phyloP scores from a whole-genome alignment of 2,329 filamentous ascomycete genomes.

The Didymella pomorum region DNA sequence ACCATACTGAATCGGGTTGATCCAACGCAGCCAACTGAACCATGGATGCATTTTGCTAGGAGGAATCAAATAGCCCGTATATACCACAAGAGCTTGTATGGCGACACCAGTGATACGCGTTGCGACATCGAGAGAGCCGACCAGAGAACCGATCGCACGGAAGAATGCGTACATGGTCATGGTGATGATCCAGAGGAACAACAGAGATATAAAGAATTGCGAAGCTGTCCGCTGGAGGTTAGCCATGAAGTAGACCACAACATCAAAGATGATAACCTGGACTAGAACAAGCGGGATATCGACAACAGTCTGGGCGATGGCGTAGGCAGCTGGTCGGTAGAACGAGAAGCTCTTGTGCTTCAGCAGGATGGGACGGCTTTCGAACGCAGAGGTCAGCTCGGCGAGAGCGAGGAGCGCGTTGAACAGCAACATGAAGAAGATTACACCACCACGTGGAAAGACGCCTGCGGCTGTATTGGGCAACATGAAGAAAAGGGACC shows the following conservation, averaged over 20 bases:
- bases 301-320: slow-evolving; percentile 64
- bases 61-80: slow-evolving; percentile 52
- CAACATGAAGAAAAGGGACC: slow-evolving; percentile 62
- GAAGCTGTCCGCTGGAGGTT: slow-evolving; percentile 64
- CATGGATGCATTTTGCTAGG: slow-evolving; percentile 52
- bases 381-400: slow-evolving; percentile 68
- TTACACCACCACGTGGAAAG: slow-evolving; percentile 67
- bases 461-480: slow-evolving; percentile 62
- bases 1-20: slow-evolving; percentile 70
- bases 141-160: slow-evolving; percentile 48
- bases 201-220: slow-evolving; percentile 68
- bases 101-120: slow-evolving; percentile 53
- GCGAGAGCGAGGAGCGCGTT: slow-evolving; percentile 68
- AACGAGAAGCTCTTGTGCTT: slow-evolving; percentile 77
- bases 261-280: slow-evolving; percentile 66
- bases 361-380: slow-evolving; percentile 69
- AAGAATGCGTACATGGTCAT: slow-evolving; percentile 57
- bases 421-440: slow-evolving; percentile 70
- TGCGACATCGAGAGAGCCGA: slow-evolving; percentile 48
- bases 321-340: slow-evolving; percentile 68
- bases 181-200: slow-evolving; percentile 67
- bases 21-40: slow-evolving; percentile 53
- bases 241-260: slow-evolving; percentile 70
- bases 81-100: slow-evolving; percentile 52
- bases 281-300: slow-evolving; percentile 66